Conservation (phyloP, 345 rosid genomes). For the Camelina hispida region DNA sequence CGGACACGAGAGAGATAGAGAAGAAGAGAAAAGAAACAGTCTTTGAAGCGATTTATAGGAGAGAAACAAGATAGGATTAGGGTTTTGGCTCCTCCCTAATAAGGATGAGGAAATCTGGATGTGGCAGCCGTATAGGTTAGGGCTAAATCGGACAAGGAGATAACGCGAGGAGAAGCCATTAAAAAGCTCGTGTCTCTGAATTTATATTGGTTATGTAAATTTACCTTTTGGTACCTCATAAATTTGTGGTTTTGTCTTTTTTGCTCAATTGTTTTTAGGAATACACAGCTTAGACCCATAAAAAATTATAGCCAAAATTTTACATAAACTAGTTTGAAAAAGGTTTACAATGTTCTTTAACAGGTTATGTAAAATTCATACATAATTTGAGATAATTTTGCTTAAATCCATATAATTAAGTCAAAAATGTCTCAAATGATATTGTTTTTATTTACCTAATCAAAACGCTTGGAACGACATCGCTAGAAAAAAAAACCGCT, state of each 20-base stretch:
- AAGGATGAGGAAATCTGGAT: slow-evolving; percentile 41
- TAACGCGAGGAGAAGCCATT: slow-evolving; percentile 31
- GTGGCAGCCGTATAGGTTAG: slow-evolving; percentile 42
- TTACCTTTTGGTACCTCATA: slow-evolving; percentile 27
- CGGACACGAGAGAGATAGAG: not conserved
- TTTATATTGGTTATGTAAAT: slow-evolving; percentile 16
- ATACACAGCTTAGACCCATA: slow-evolving; percentile 6
- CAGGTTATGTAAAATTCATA: not conserved
- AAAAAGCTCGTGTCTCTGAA: slow-evolving; percentile 22
- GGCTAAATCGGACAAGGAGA: slow-evolving; percentile 33
- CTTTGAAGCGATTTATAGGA: not conserved
- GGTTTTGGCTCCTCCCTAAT: slow-evolving; percentile 11
- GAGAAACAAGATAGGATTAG: slow-evolving; percentile 12
- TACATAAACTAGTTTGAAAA: not conserved
- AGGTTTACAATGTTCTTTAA: not conserved
- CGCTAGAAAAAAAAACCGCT: too few species aligned
- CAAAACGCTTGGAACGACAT: not conserved
- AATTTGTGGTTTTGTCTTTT: not conserved
- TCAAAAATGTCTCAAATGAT: not conserved
- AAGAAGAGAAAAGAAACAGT: not conserved
- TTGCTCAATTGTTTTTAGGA: not conserved
- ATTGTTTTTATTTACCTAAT: not conserved
- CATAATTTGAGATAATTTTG: not conserved
- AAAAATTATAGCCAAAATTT: not conserved
- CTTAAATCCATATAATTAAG: not conserved